Conservation (phyloP, 129 eudicot species). For the Chrysanthemum makinoi region DNA sequence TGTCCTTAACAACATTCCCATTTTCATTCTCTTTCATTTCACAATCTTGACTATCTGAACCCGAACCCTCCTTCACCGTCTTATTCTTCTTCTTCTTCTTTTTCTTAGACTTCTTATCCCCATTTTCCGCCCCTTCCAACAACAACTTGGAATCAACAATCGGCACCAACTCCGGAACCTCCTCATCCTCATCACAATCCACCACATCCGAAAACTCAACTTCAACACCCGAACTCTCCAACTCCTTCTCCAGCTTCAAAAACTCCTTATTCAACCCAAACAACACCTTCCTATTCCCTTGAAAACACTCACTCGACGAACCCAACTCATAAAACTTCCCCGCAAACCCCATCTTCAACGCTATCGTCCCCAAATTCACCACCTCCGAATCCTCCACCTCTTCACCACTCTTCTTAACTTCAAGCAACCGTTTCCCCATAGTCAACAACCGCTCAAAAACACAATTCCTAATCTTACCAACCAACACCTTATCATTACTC, state of each 20-base stretch:
- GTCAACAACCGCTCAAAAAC: conserved; percentile 66
- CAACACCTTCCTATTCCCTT: conserved; percentile 83
- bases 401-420: conserved; percentile 41
- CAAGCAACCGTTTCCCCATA: conserved; percentile 58
- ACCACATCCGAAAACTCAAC: conserved; percentile 38
- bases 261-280: conserved; percentile 71
- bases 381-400: conserved; percentile 39
- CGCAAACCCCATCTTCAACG: conserved; percentile 59
- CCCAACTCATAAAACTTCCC: conserved; percentile 60
- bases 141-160: conserved; percentile 29
- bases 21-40: conserved; percentile 34
- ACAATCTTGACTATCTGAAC: conserved; percentile 20
- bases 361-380: conserved; percentile 47
- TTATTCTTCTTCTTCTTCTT: conserved; percentile 43
- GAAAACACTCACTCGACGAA: conserved; percentile 68
- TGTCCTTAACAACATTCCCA: conserved; percentile 22
- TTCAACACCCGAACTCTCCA: conserved; percentile 52
- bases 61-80: conserved; percentile 34
- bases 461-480: conserved; percentile 59
- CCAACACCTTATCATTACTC: conserved; percentile 53
- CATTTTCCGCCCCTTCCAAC: conserved; percentile 18
- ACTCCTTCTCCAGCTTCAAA: conserved; percentile 73
- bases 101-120: conserved; percentile 37
- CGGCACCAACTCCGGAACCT: conserved; percentile 62
- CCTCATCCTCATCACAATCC: conserved; percentile 46